Percentiles rank a stretch among this genome's conserved stretches.
phyloP scores from a whole-genome alignment of 441 rosid species.

The Eugenia klotzschiana region DNA sequence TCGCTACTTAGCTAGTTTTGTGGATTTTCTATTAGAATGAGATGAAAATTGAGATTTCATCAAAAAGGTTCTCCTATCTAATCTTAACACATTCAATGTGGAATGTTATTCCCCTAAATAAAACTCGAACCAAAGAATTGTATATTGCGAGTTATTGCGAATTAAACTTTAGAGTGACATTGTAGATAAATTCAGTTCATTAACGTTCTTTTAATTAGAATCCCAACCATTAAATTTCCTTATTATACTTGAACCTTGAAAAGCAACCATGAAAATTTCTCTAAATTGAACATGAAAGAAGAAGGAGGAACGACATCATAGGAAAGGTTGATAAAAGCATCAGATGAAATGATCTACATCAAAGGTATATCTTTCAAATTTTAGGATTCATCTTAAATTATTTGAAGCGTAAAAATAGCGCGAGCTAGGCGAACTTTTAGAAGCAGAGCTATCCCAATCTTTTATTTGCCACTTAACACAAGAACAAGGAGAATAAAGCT shows the following conservation, averaged over 20 bases:
- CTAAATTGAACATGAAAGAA: not conserved
- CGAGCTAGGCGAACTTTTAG: not conserved
- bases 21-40: not conserved
- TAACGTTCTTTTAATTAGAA: not conserved
- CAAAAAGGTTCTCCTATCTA: fast-evolving
- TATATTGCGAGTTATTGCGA: not conserved
- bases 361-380: not conserved
- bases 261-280: not conserved
- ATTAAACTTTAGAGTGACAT: not conserved
- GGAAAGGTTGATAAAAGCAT: not conserved
- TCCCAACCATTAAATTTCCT: not conserved
- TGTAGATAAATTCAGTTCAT: not conserved
- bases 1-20: not conserved
- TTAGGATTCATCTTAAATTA: too few species aligned
- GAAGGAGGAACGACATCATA: not conserved
- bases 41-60: not conserved
- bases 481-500: not conserved
- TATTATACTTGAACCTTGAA: not conserved
- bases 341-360: not conserved
- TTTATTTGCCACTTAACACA: not conserved
- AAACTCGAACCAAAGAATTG: not conserved
- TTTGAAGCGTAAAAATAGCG: not conserved
- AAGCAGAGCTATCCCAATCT: not conserved
- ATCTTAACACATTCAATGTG: not conserved
- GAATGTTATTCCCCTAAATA: not conserved